phyloP scores from a whole-genome alignment of 2,329 filamentous ascomycete genomes.

The Pseudonectria foliicola region DNA sequence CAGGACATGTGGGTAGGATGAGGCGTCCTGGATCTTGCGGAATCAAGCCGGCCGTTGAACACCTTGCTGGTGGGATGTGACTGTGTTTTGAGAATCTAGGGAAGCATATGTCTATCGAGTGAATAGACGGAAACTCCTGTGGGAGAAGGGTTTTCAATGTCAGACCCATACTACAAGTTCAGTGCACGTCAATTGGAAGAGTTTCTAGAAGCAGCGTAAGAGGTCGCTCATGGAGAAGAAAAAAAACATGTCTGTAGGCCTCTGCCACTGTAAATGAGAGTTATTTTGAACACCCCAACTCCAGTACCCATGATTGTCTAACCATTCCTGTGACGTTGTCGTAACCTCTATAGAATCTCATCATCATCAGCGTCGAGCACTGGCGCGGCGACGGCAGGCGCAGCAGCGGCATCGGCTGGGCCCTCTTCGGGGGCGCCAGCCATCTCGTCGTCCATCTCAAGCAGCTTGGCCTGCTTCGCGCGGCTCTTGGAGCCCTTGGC shows the following conservation, averaged over 20 bases:
- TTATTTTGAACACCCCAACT: conserved; percentile 22
- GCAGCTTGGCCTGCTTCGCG: conserved; percentile 6
- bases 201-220: conserved; percentile 10
- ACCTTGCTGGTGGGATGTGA: too few species aligned
- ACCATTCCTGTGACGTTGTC: conserved; percentile 2
- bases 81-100: too few species aligned
- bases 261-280: conserved; percentile 3
- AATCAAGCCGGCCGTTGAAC: too few species aligned
- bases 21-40: too few species aligned
- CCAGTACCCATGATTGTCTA: conserved; percentile 10
- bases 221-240: conserved; percentile 4
- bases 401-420: conserved; percentile 1
- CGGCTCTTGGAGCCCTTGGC: conserved; percentile 1
- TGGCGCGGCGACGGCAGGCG: conserved; percentile 6
- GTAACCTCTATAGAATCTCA: conserved; percentile 23
- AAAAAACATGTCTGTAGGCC: background rate
- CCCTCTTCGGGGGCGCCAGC: conserved; percentile 15
- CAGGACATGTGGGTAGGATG: too few species aligned
- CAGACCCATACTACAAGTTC: too few species aligned
- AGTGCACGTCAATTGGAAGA: too few species aligned
- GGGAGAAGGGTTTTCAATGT: too few species aligned
- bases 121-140: too few species aligned
- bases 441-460: conserved; percentile 31
- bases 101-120: too few species aligned
- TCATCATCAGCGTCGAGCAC: conserved; percentile 25